Evolutionary conservation across 306 rosid species (phyloP).

Genomic region (Parietaria judaica): DNA sequence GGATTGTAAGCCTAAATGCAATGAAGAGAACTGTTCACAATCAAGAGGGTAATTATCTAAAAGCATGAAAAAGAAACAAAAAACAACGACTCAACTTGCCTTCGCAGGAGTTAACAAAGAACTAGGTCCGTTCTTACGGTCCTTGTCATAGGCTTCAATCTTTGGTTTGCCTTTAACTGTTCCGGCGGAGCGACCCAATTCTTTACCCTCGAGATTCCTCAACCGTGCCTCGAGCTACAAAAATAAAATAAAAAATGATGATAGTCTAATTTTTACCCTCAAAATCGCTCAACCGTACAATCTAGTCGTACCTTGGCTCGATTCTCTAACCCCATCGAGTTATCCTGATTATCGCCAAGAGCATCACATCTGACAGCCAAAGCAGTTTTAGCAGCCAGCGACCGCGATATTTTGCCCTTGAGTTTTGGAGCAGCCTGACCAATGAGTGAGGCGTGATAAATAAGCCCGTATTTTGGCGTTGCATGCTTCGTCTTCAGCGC

Average conservation of each 20-base stretch:
- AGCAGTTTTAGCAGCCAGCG: constrained; percentile 82
- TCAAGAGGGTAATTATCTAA: neutral
- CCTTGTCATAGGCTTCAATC: constrained; percentile 87
- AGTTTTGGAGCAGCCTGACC: constrained; percentile 90
- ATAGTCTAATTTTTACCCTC: neutral
- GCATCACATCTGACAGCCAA: constrained; percentile 83
- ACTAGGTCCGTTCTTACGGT: constrained; percentile 70
- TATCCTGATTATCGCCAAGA: constrained; percentile 68
- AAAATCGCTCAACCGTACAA: no score
- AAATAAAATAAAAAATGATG: neutral
- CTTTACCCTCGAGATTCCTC: constrained; percentile 81
- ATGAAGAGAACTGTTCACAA: neutral
- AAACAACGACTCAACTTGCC: constrained; percentile 26
- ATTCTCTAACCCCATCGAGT: constrained; percentile 75
- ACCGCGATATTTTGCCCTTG: constrained; percentile 87
- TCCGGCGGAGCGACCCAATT: constrained; percentile 68
- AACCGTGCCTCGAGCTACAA: constrained; percentile 73
- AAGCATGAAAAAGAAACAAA: constrained; percentile 6
- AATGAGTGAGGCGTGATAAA: constrained; percentile 86
- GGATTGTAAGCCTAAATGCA: constrained; percentile 67
- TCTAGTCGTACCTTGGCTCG: constrained; percentile 51
- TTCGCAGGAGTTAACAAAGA: constrained; percentile 76
- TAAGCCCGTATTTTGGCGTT: constrained; percentile 91
- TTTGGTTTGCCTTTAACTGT: constrained; percentile 88
- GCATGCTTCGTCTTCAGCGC: constrained; percentile 93